These are phyloP conservation scores for Lachancea nothofagi DNA, from an alignment of 805 yeast genomes.

Conservation along the genomic window DNA sequence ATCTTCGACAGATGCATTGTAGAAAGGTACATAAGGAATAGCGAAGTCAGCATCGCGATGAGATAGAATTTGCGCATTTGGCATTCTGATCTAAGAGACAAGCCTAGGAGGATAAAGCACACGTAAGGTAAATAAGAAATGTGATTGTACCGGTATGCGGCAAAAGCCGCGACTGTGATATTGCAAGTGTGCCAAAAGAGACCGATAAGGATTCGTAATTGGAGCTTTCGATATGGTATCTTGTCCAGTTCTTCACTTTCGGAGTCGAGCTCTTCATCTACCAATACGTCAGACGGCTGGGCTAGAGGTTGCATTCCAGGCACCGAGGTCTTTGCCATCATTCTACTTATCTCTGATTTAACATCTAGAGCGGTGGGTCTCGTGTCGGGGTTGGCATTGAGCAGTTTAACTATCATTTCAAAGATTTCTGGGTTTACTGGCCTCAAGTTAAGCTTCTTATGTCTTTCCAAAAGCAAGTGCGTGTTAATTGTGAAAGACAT, in stretches of 20 bases:
- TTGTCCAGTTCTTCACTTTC: background rate
- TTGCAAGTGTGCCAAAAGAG: background rate
- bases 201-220: background rate
- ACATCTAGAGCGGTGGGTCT: slow-evolving; percentile 44
- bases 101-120: background rate
- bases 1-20: no score
- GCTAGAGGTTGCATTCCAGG: background rate
- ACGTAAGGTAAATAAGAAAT: background rate
- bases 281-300: no score
- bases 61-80: background rate
- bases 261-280: no score
- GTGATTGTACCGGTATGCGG: background rate
- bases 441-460: slow-evolving; percentile 15
- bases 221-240: background rate
- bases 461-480: slow-evolving; percentile 15
- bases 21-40: background rate
- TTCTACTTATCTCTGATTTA: slow-evolving; percentile 13
- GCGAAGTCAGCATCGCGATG: background rate
- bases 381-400: slow-evolving; percentile 32
- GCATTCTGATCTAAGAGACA: background rate
- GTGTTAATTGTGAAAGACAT: slow-evolving; percentile 26
- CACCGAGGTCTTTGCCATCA: background rate
- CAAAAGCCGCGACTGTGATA: background rate
- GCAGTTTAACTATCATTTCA: slow-evolving; percentile 37
- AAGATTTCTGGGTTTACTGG: slow-evolving; percentile 30